Base-by-base conservation (phyloP, 768 basidiomycete species). In the Phaffia tasmanica region DNA sequence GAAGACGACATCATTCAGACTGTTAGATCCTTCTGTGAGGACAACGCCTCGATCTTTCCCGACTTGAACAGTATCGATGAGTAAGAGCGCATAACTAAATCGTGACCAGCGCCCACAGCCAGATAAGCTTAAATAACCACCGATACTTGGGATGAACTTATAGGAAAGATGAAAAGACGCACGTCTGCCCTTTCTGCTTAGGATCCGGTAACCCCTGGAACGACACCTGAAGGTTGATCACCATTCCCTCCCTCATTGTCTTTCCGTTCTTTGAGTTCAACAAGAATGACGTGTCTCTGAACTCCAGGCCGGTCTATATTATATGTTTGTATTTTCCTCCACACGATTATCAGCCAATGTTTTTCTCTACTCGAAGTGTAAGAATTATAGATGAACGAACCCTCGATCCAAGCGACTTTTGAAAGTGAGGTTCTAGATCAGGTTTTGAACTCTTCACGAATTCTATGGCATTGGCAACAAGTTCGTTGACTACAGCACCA, bases 261-360 rank as follows among this genome's bases (percentile, higher is more conserved):
- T 86, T 84, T 8, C 77, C 78, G 72, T 89, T 94, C 79, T 94
- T 98, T 9, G 84, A 70, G 5, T 86, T 86, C 48, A 98, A 79
- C 16, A 92, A 77, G 75, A 92, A 95, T 0, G 84, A 80, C 14
- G 86, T 83, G 74, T 99, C 94, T 51, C 92, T 84, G 78, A 93
- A 97, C 75, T 99, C 94, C 74, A 97, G 84, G 7, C 94, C 94
- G 75, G 86, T 97, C 93, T 97, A 71, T 1, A 27, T 64, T 19
- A 27, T 35, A 30, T 30, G 25, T 16, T 1, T 46, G 57, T 23
- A 32, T 65, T n/a, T n/a, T n/a, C 25, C n/a, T 56, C 50, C 48
- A 27, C 16, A 30, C 30, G 5, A 21, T 48, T 19, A 19, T 19
- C 42, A n/a, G 46, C 1, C 56, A 50, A n/a, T n/a, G 15, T 30